phyloP scores from a whole-genome alignment of 768 basidiomycete genomes.

The Boletus subparvulus region DNA sequence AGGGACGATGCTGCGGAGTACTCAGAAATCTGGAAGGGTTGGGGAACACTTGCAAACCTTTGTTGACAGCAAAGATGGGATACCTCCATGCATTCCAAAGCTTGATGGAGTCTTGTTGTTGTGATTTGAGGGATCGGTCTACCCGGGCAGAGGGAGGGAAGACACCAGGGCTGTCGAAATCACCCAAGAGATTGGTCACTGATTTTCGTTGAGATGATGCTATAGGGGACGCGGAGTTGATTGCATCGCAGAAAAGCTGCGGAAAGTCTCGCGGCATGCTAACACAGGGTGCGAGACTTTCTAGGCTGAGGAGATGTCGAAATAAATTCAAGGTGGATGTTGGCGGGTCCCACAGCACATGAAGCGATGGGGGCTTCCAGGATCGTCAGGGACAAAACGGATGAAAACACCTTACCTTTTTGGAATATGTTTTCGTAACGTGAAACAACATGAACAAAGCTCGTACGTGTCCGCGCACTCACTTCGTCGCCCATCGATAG shows the following conservation, averaged over 20 bases:
- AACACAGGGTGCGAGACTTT: background rate
- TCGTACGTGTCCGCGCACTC: background rate
- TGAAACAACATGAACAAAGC: background rate
- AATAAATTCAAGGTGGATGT: background rate
- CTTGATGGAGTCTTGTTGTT: constrained; percentile 52
- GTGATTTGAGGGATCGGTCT: constrained; percentile 62
- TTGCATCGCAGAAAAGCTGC: constrained; percentile 16
- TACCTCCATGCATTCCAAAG: constrained; percentile 75
- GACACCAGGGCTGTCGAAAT: constrained; percentile 68
- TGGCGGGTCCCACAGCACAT: background rate
- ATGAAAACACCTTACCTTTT: constrained; percentile 18
- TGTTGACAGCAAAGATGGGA: constrained; percentile 60
- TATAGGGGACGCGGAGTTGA: constrained; percentile 16
- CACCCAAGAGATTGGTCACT: constrained; percentile 32
- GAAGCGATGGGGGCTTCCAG: background rate
- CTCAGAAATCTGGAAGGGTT: background rate
- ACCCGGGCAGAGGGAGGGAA: constrained; percentile 74
- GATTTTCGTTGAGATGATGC: constrained; percentile 15
- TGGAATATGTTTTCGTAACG: constrained; percentile 17
- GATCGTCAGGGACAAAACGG: background rate
- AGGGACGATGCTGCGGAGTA: constrained; percentile 32
- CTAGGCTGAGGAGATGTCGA: background rate
- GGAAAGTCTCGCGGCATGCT: constrained; percentile 29
- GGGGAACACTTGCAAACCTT: constrained; percentile 45
- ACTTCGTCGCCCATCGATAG: constrained; percentile 1